A percentile compares a stretch with the other conserved stretches of the same genome.
Conservation (phyloP, 2,329 filamentous ascomycete genomes). For the Chaetomiaceae sp. region DNA sequence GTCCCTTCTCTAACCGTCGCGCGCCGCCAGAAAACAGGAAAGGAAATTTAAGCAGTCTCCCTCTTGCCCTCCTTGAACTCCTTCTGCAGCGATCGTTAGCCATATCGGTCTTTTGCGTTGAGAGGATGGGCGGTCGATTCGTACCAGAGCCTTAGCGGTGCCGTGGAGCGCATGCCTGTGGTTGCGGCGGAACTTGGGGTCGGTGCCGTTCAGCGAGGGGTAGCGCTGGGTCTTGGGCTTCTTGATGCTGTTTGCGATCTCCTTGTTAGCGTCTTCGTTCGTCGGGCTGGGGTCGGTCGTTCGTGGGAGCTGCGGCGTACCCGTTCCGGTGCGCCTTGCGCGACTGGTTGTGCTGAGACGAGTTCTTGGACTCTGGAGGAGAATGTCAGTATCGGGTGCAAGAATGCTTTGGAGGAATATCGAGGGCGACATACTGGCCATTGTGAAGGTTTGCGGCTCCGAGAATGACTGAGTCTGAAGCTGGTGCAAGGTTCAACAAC, state of each 20-base stretch:
- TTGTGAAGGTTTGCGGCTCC: constrained; percentile 50
- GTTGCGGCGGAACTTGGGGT: constrained; percentile 99
- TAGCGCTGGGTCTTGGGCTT: constrained; percentile 99
- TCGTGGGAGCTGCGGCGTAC: constrained; percentile 61
- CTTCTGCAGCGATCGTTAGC: constrained; percentile 61
- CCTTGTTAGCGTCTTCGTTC: constrained; percentile 9
- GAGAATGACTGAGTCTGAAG: constrained; percentile 23
- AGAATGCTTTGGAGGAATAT: background rate
- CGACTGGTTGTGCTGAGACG: constrained; percentile 97
- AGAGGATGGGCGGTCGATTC: constrained; percentile 34
- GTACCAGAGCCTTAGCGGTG: constrained; percentile 95
- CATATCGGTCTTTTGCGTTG: constrained; percentile 3
- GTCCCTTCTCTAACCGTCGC: constrained; percentile 14
- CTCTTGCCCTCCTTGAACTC: constrained; percentile 86
- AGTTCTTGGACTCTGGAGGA: constrained; percentile 94
- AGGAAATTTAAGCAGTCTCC: constrained; percentile 32
- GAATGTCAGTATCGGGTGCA: constrained; percentile 26
- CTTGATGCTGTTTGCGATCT: constrained; percentile 72
- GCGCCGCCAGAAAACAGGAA: constrained; percentile 14
- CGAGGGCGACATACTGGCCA: constrained; percentile 59
- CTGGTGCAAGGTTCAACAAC: constrained; percentile 19
- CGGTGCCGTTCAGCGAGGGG: constrained; percentile 96
- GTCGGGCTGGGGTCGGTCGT: constrained; percentile 6
- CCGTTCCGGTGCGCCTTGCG: constrained; percentile 99
- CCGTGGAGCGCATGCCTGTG: constrained; percentile 99